phyloP scores from a whole-genome alignment of 2,329 filamentous ascomycete species.

The Fusarium sp. region DNA sequence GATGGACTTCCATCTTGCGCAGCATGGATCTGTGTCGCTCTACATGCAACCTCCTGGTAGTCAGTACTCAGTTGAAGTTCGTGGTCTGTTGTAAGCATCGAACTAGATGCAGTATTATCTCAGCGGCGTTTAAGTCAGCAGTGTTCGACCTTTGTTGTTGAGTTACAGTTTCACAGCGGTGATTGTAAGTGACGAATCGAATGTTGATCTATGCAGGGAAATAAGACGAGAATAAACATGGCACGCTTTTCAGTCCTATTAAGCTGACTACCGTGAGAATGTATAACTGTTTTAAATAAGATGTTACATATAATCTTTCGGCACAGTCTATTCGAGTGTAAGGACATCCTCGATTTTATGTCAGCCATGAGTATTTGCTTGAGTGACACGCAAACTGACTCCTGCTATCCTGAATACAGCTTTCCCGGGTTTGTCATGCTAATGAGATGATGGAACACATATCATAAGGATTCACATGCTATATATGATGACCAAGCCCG shows the following conservation, averaged over 20 bases:
- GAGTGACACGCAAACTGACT: background rate
- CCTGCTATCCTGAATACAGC: no score
- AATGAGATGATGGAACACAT: background rate
- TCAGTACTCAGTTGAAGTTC: background rate
- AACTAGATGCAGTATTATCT: background rate
- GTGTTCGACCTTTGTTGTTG: background rate
- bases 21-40: background rate
- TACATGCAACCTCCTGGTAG: background rate
- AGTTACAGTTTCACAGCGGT: background rate
- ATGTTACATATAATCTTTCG: background rate
- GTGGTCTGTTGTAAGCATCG: background rate
- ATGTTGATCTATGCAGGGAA: background rate
- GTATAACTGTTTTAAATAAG: background rate
- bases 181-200: background rate
- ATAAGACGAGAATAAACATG: constrained; percentile 21
- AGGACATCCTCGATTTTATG: background rate
- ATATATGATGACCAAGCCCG: background rate
- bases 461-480: background rate
- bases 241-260: background rate
- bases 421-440: background rate
- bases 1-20: background rate
- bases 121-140: background rate
- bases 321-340: background rate
- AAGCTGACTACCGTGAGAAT: background rate
- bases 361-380: background rate